Percentiles rank a stretch among this genome's conserved stretches.
Conservation (phyloP, 2,329 filamentous ascomycete genomes). For the Metarhizium brunneum region DNA sequence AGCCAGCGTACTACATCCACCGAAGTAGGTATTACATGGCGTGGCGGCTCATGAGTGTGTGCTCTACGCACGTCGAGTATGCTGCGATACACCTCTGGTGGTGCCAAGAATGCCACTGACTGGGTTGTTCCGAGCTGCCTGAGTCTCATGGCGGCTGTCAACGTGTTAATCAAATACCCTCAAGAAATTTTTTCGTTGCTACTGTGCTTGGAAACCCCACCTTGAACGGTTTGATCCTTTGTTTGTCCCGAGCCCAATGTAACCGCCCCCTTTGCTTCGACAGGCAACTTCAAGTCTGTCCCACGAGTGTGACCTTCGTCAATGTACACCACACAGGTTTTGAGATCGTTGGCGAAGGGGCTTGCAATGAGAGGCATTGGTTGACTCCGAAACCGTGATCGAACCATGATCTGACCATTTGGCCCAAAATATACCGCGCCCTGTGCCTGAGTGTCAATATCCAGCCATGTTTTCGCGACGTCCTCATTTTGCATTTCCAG, state of each 20-base stretch:
- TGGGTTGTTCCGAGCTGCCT: constrained; percentile 48
- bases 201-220: constrained; percentile 24
- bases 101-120: constrained; percentile 44
- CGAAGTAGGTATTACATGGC: no score
- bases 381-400: constrained; percentile 39
- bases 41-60: no score
- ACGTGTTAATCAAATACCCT: background rate
- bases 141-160: constrained; percentile 53
- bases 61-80: no score
- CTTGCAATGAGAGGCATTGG: constrained; percentile 46
- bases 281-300: constrained; percentile 53
- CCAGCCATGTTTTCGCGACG: constrained; percentile 46
- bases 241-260: constrained; percentile 55
- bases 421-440: constrained; percentile 46
- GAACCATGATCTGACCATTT: constrained; percentile 35
- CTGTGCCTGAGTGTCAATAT: background rate
- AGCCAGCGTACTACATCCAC: no score
- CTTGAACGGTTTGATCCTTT: constrained; percentile 61
- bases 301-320: constrained; percentile 64
- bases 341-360: constrained; percentile 44
- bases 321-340: constrained; percentile 54
- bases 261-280: constrained; percentile 50
- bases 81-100: constrained; percentile 40
- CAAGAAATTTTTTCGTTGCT: background rate
- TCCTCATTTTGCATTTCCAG: constrained; percentile 50